Evolutionary conservation across 2,329 filamentous ascomycete genomes (phyloP).

Genomic region (Aspergillus pseudoterreus): DNA sequence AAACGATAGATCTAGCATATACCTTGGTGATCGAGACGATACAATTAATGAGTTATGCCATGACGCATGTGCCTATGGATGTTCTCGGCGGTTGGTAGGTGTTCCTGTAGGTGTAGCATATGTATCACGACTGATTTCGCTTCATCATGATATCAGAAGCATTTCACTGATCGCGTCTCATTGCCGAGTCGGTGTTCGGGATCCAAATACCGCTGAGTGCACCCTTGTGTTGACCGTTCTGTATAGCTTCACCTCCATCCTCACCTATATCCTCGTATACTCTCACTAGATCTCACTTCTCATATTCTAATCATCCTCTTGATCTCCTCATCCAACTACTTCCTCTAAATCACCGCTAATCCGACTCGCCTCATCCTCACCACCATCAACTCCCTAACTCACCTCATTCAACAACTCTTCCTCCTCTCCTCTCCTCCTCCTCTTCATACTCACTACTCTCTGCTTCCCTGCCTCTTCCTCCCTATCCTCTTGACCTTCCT

Average conservation of each 20-base stretch:
- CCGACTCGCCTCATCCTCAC: neutral
- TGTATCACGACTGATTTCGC: too few species aligned
- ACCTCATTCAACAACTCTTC: neutral
- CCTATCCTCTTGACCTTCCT: neutral
- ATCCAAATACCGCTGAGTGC: neutral
- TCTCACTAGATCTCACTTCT: neutral
- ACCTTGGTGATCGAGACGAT: neutral
- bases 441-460: neutral
- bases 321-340: neutral
- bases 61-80: neutral
- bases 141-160: too few species aligned
- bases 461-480: neutral
- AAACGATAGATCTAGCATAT: slow-evolving; percentile 13
- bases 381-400: neutral
- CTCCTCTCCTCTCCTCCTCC: neutral
- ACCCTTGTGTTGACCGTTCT: neutral
- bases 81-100: neutral
- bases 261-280: neutral
- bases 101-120: neutral
- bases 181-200: too few species aligned
- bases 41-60: neutral
- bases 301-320: neutral
- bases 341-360: neutral
- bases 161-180: too few species aligned
- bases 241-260: neutral